These are phyloP conservation scores for Rhizopus arrhizus DNA, from an alignment of 371 early-diverging fungal species.

Conservation along the genomic window DNA sequence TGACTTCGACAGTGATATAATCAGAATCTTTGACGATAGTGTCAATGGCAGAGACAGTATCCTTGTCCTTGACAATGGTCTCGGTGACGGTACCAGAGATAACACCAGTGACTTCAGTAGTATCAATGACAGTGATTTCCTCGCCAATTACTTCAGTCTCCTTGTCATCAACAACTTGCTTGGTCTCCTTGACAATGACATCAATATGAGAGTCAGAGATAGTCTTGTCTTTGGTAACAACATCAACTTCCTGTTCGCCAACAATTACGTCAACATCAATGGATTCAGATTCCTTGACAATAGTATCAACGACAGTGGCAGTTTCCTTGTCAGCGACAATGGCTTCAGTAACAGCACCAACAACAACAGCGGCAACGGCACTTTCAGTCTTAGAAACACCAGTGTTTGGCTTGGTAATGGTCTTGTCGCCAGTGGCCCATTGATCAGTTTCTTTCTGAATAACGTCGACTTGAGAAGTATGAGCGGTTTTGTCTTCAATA, in stretches of 20 bases:
- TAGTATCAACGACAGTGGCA: not conserved
- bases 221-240: conserved; percentile 1
- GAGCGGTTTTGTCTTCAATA: too few relatives aligned
- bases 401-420: not conserved
- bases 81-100: not conserved
- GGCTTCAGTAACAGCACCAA: not conserved
- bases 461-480: too few relatives aligned
- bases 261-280: not conserved
- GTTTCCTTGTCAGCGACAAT: not conserved
- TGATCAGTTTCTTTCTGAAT: too few relatives aligned
- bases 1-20: not conserved
- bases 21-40: not conserved
- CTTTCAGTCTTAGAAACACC: not conserved
- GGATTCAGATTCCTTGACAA: not conserved
- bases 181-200: not conserved
- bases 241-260: not conserved
- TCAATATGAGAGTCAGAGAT: not conserved
- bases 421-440: not conserved
- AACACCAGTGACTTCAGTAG: conserved; percentile 2
- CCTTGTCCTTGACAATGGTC: conserved; percentile 1
- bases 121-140: not conserved
- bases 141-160: not conserved
- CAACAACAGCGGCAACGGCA: conserved; percentile 6
- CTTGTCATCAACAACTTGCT: not conserved
- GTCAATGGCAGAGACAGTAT: not conserved